Percentiles rank a stretch among this genome's conserved stretches.
Conservation (phyloP, 257 asterid genomes). For the Coffea eugenioides region DNA sequence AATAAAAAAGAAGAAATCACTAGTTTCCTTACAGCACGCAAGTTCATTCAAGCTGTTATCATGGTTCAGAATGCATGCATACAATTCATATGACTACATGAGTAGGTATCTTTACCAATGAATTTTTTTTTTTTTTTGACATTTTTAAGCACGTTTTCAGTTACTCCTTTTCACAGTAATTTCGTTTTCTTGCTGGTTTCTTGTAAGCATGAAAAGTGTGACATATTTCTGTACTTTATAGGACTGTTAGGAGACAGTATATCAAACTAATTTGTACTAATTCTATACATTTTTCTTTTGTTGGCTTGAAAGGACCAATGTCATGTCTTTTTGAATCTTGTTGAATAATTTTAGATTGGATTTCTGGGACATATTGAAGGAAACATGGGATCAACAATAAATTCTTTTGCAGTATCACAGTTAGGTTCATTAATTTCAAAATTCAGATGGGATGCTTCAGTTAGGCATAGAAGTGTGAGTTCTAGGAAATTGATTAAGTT, state of each 20-base stretch:
- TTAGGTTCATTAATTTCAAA: not conserved
- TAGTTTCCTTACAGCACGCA: too few relatives aligned
- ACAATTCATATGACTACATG: too few relatives aligned
- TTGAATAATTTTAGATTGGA: too few relatives aligned
- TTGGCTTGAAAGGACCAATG: not conserved
- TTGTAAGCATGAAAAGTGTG: conserved; percentile 3
- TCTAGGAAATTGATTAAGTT: not conserved
- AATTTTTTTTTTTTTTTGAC: not conserved
- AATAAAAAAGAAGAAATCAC: too few relatives aligned
- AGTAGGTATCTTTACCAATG: too few relatives aligned
- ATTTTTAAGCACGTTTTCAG: not conserved
- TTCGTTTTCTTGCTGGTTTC: not conserved
- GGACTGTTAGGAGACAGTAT: not conserved
- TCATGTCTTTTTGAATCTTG: not conserved
- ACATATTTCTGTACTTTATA: not conserved
- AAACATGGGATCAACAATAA: conserved; percentile 16
- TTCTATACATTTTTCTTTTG: not conserved
- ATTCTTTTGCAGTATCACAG: not conserved
- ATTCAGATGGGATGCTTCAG: not conserved
- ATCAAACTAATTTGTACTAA: not conserved
- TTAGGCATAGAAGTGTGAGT: not conserved
- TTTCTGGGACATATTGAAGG: not conserved
- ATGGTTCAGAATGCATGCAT: too few relatives aligned
- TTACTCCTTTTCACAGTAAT: not conserved
- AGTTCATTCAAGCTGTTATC: too few relatives aligned